Conservation (phyloP, 768 basidiomycete species). For the Strobilomyces echinocephalus region DNA sequence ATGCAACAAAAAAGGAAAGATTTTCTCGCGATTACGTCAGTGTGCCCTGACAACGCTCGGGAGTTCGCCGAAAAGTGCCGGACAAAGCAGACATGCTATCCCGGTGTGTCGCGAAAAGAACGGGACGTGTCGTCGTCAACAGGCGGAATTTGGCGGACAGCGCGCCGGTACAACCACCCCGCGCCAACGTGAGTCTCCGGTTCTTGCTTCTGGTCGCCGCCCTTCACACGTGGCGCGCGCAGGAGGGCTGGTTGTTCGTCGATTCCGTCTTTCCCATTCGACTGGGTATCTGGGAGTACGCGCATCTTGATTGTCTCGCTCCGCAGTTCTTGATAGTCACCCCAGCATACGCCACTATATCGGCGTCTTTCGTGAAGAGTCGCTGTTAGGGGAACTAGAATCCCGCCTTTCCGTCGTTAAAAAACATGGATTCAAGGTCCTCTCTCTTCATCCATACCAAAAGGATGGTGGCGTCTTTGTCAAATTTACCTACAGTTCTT, state of each 20-base stretch:
- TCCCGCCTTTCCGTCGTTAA: constrained; percentile 48
- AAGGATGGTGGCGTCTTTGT: constrained; percentile 91
- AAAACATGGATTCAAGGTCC: constrained; percentile 54
- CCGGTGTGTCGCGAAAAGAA: background rate
- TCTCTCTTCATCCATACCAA: constrained; percentile 56
- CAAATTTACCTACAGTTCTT: constrained; percentile 53
- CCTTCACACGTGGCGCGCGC: constrained; percentile 15
- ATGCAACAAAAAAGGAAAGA: constrained; percentile 9
- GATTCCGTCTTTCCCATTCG: constrained; percentile 77
- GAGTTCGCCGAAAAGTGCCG: too few relatives aligned
- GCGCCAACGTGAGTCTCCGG: constrained; percentile 16
- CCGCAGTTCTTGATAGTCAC: constrained; percentile 4
- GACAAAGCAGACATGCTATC: constrained; percentile 1
- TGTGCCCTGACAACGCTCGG: background rate
- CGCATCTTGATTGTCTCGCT: constrained; percentile 9
- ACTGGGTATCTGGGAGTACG: constrained; percentile 70
- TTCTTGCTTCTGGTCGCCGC: constrained; percentile 9
- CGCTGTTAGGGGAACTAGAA: constrained; percentile 46
- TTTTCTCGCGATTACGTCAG: constrained; percentile 6
- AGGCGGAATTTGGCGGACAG: constrained; percentile 11
- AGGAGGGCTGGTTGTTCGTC: constrained; percentile 62
- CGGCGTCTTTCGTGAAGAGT: constrained; percentile 55
- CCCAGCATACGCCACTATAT: constrained; percentile 60
- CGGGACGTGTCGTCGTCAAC: background rate
- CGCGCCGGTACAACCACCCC: background rate